These are phyloP conservation scores for Candida sanyiensis DNA, from an alignment of 805 yeast genomes.

Conservation along the genomic window DNA sequence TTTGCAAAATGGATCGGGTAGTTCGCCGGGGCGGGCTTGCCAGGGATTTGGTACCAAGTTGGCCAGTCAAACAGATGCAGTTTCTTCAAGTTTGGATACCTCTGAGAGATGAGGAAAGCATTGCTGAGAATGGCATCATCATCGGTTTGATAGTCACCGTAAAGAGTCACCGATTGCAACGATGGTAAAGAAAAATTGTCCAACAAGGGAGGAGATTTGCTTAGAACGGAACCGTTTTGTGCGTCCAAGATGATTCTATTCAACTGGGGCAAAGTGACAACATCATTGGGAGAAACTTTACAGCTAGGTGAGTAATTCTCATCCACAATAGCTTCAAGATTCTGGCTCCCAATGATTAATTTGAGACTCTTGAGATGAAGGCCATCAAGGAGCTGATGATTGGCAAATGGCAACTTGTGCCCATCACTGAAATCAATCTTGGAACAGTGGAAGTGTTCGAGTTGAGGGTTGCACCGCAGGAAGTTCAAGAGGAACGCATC, in stretches of 20 bases:
- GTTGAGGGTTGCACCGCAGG: not conserved
- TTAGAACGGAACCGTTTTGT: not conserved
- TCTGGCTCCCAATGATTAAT: not conserved
- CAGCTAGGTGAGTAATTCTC: no score
- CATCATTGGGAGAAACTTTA: no score
- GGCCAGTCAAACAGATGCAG: slow-evolving; percentile 5
- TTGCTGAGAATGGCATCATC: not conserved
- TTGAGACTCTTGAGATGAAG: not conserved
- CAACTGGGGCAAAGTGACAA: not conserved
- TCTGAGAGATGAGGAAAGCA: not conserved
- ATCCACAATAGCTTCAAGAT: no score
- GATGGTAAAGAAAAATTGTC: not conserved
- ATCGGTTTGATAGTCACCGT: not conserved
- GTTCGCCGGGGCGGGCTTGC: not conserved
- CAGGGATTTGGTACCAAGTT: not conserved
- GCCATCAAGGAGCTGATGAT: not conserved
- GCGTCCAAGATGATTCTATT: not conserved
- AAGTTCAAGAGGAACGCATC: not conserved
- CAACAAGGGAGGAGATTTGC: not conserved
- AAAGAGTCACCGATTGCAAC: not conserved
- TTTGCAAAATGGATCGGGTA: not conserved
- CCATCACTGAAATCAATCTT: not conserved
- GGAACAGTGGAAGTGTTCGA: slow-evolving; percentile 3
- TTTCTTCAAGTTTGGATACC: not conserved
- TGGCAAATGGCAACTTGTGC: not conserved